Base-by-base conservation (phyloP, 2,329 filamentous ascomycete species). In the Sclerotinia minor region DNA sequence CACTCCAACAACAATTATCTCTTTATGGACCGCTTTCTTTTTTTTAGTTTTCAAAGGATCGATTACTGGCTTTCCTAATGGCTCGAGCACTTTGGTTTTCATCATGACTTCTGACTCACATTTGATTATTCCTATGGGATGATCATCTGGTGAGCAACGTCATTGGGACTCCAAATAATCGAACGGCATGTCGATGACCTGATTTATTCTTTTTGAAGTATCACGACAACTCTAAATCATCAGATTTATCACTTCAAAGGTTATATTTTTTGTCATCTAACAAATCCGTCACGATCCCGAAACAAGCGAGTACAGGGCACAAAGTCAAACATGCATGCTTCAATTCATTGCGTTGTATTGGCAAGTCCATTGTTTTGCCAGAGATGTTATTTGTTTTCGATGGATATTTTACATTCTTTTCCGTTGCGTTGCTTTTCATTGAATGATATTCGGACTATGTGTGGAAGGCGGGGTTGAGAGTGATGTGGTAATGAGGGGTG, bases 121-220 rank as follows among this genome's bases (percentile, higher is more conserved):
- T 55, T 65, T 55, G 63, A 55, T 45, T 11, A 7, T 63, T 50
- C 59, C 59, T 38, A 32, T n/a, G 50, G 41, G 2, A 44, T 45
- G 1, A 47, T 65, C 50, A 55, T 47, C 49, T 57, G 41, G 29
- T 38, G 63, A 26, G 64, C 57, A 53, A 49, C 64, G 73, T 63
- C 68, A 73, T 70, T 68, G 68, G 71, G 64, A 66, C 68, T 73
- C 70, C 63, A 69, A 73, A 74, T 69, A 68, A 74, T 76, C 76
- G 76, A 77, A 77, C 75, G 76, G 76, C 76, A 75, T 68, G 75
- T 70, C 76, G 75, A 77, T 77, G 75, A 72, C 72, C 76, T 72
- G 49, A 73, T 71, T 74, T 75, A 69, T 68, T 71, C 65, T 61
- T 59, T 69, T 73, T 72, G 70, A 69, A 73, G 67, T 69, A 71